Percentiles rank a stretch among this genome's conserved stretches.
Evolutionary conservation across 1,284 basidiomycete species (phyloP).

Genomic region (Leccinum variabile): DNA sequence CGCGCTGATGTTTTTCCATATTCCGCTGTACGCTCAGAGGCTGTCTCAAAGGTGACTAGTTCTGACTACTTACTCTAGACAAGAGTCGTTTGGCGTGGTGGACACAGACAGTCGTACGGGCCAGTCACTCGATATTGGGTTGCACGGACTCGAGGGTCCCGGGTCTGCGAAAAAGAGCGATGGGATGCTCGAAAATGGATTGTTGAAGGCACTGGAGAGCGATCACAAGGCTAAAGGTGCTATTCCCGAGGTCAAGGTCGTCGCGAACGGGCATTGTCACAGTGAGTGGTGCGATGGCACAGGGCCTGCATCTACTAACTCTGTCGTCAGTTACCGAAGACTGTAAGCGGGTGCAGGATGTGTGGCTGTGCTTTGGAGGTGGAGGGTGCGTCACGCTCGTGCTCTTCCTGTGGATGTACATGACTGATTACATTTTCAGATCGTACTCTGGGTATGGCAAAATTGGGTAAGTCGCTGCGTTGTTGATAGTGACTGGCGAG

Average conservation of each 20-base stretch:
- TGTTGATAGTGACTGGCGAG: background rate
- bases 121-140: slow-evolving; percentile 65
- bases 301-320: slow-evolving; percentile 13
- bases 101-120: slow-evolving; percentile 61
- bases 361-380: slow-evolving; percentile 96
- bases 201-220: slow-evolving; percentile 68
- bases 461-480: slow-evolving; percentile 51
- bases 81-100: slow-evolving; percentile 58
- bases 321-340: slow-evolving; percentile 72
- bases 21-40: slow-evolving; percentile 69
- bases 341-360: slow-evolving; percentile 77
- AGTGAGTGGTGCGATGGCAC: slow-evolving; percentile 41
- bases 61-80: slow-evolving; percentile 38
- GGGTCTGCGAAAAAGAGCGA: slow-evolving; percentile 73
- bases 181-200: slow-evolving; percentile 79
- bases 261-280: slow-evolving; percentile 88
- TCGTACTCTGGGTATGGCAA: slow-evolving; percentile 86
- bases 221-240: slow-evolving; percentile 51
- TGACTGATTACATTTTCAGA: slow-evolving; percentile 36
- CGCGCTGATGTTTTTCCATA: slow-evolving; percentile 94
- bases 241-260: slow-evolving; percentile 73
- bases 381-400: slow-evolving; percentile 59
- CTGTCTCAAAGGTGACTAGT: slow-evolving; percentile 6
- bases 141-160: slow-evolving; percentile 54
- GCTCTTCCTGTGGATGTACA: background rate